Base-by-base conservation (phyloP, 129 eudicot species). In the Heracleum sosnowskyi region DNA sequence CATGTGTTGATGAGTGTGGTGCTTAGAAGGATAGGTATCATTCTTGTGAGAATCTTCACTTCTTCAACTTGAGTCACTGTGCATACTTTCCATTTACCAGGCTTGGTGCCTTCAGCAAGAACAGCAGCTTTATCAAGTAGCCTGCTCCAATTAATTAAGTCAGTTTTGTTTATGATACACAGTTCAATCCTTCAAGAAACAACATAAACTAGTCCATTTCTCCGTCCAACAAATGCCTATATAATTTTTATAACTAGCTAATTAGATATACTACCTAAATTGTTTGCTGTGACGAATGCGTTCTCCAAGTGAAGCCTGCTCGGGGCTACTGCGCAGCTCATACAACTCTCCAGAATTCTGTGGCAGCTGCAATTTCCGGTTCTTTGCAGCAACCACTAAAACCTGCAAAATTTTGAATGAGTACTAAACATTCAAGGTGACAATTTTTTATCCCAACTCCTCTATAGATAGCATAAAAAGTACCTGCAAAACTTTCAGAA, bases 31-130 rank as follows among this genome's bases (percentile, higher is more conserved):
- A 83, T 78, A 0, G 86, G 86, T 5, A 83, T 31, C 77, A 83
- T 79, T 31, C 77, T 49, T 28, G 40, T 37, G 20, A 83, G 60
- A 13, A 68, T 39, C 63, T 79, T 83, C 0, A 69, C 83, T 53
- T 83, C 76, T 41, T 83, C 86, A 3, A 83, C 86, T 79, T 83
- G 83, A 4, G 72, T 79, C 26, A 79, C 79, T 8, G 77, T 76
- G 73, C 83, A 83, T 13, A 74, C 62, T 41, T 15, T 75, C 83
- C 86, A 83, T 69, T 68, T 78, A 26, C 2, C 4, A 15, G 81
- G 78, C 64, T 29, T 29, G 7, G 15, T 44, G 37, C 69, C 68
- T 28, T 60, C 51, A 36, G 42, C 47, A 46, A 42, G 63, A 47
- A 75, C 71, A 4, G 85, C 78, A 18, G 85, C 85, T 62, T 77